Base-by-base conservation (phyloP, 805 yeast species). In the Kodamaea restingae region DNA sequence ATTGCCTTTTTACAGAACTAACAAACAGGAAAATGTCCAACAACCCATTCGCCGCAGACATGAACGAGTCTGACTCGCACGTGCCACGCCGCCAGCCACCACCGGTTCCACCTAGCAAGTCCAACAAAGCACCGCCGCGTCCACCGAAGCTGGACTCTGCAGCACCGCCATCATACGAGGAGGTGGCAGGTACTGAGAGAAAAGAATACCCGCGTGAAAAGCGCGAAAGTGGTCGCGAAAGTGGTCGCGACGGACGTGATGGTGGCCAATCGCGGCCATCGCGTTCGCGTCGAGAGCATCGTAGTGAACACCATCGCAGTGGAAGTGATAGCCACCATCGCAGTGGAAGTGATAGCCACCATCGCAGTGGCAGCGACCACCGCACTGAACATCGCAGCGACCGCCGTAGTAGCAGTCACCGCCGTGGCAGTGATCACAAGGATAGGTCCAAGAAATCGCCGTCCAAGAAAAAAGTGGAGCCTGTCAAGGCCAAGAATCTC, bases 101-200 rank as follows among this genome's bases (percentile, higher is more conserved):
- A 8, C 63, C 63, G 3, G 56, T 51, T 6, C 66, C 66, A 12
- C 41, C 45, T 40, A 37, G 54, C 53, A 48, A 60, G 45, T 17
- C 51, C 45, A 38, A 50, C 41, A 41, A 39, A 28, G 44, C 50
- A 40, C 46, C 53, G 43, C 36, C 48, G 11, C 44, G 52, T 15
- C 48, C 52, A 7, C 48, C 50, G 24, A 45, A 44, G 28, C 42
- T 48, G 10, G 49, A 49, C n/a, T 26, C 37, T 9, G 44, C 48
- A 6, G 58, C 72, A 2, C 86, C 87, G 4, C 88, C 88, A 6
- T 69, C 87, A 0, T 81, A 82, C 52, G 85, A 80, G 47, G 88
- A 81, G 48, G 83, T 73, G 15, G 80, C 86, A 2, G 78, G 78
- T n/a, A 57, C 64, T 12, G 69, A 67, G 18, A 73, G 42, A 77